These are phyloP conservation scores for Spencermartinsiella ligniputridi DNA, from an alignment of 1,139 yeast species.

Conservation along the genomic window DNA sequence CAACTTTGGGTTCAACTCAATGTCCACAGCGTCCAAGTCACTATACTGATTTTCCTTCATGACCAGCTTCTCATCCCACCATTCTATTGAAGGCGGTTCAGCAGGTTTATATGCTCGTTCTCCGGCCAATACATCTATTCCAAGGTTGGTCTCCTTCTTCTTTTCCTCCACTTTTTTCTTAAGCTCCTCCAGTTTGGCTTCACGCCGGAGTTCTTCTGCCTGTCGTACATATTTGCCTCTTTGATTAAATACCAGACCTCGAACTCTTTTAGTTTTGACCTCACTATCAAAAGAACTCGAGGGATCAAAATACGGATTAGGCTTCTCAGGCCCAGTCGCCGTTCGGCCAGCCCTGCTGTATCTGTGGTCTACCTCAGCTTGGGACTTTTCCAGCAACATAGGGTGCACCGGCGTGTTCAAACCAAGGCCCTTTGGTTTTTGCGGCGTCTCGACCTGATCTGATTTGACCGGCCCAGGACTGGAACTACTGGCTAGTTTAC, in stretches of 20 bases:
- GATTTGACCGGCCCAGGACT: not conserved
- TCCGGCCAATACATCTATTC: conserved; percentile 45
- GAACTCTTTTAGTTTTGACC: conserved; percentile 31
- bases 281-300: conserved; percentile 21
- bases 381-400: conserved; percentile 36
- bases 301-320: conserved; percentile 61
- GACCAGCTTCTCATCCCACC: conserved; percentile 71
- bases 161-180: conserved; percentile 27
- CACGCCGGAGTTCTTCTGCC: conserved; percentile 50
- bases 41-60: conserved; percentile 25
- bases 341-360: conserved; percentile 1
- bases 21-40: conserved; percentile 23
- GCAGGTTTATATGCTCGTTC: conserved; percentile 48
- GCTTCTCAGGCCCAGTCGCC: conserved; percentile 39
- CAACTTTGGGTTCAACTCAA: not conserved
- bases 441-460: not conserved
- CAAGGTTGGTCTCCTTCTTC: conserved; percentile 38
- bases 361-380: conserved; percentile 5
- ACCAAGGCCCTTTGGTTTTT: conserved; percentile 35
- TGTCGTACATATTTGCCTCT: conserved; percentile 58
- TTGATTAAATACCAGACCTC: conserved; percentile 48
- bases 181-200: conserved; percentile 36
- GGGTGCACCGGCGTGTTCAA: conserved; percentile 61
- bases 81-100: conserved; percentile 60
- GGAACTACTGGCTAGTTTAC: not conserved